Evolutionary conservation across 2,329 filamentous ascomycete genomes (phyloP).

Genomic region (Exophiala calicioides): DNA sequence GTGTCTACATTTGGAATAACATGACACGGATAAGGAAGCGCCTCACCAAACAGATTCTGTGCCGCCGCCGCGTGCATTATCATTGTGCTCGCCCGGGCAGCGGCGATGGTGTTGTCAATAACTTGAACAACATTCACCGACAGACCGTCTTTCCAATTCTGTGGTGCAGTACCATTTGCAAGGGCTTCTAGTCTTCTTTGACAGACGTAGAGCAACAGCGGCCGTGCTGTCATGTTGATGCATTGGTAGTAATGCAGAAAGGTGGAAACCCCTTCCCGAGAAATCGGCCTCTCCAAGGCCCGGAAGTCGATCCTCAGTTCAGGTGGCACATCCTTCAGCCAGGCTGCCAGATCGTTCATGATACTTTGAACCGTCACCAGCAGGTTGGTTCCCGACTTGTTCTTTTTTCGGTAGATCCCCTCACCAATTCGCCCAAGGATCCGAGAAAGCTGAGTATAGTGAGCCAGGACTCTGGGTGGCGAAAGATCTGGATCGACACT

Average conservation of each 20-base stretch:
- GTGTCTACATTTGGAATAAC: background rate
- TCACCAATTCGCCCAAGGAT: slow-evolving; percentile 54
- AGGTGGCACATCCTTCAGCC: slow-evolving; percentile 52
- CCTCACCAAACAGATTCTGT: slow-evolving; percentile 53
- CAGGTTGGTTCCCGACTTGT: slow-evolving; percentile 50
- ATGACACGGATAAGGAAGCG: background rate
- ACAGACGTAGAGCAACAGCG: slow-evolving; percentile 56
- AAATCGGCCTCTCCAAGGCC: slow-evolving; percentile 43
- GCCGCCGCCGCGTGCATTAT: slow-evolving; percentile 53
- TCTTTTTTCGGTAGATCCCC: slow-evolving; percentile 53
- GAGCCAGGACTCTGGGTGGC: slow-evolving; percentile 51
- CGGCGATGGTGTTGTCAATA: slow-evolving; percentile 56
- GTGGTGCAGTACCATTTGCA: slow-evolving; percentile 36
- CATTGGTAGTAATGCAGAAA: slow-evolving; percentile 60
- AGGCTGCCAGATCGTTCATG: slow-evolving; percentile 51
- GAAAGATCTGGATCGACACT: slow-evolving; percentile 44
- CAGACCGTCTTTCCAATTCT: slow-evolving; percentile 52
- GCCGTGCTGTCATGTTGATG: slow-evolving; percentile 59
- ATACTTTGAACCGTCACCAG: slow-evolving; percentile 55
- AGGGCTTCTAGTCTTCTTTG: slow-evolving; percentile 48
- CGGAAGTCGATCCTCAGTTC: slow-evolving; percentile 52
- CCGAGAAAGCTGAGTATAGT: slow-evolving; percentile 56
- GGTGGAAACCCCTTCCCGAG: slow-evolving; percentile 54
- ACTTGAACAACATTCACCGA: slow-evolving; percentile 52
- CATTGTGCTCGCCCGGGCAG: slow-evolving; percentile 51